Conservation (phyloP, 2,329 filamentous ascomycete species). For the Penicillium sp. region DNA sequence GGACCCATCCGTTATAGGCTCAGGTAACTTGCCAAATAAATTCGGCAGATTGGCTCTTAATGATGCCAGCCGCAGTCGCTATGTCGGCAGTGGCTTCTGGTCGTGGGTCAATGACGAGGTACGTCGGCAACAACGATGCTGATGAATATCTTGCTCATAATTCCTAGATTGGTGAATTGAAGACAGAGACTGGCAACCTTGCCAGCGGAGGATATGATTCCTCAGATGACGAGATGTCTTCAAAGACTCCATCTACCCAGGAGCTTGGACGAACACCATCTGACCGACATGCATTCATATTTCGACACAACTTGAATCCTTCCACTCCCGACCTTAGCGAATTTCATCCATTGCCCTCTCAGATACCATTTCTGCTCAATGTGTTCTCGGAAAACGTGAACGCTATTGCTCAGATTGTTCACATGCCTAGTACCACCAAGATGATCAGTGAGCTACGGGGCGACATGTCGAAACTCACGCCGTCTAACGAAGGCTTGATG, state of each 20-base stretch:
- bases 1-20: slow-evolving; percentile 3
- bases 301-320: slow-evolving; percentile 43
- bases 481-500: slow-evolving; percentile 53
- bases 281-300: slow-evolving; percentile 55
- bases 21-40: slow-evolving; percentile 36
- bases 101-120: slow-evolving; percentile 58
- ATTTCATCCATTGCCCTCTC: slow-evolving; percentile 55
- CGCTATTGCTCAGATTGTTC: slow-evolving; percentile 29
- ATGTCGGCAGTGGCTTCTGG: slow-evolving; percentile 57
- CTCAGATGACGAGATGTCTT: slow-evolving; percentile 31
- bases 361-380: slow-evolving; percentile 55
- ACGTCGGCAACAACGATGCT: slow-evolving; percentile 11
- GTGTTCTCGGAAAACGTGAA: slow-evolving; percentile 56
- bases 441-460: slow-evolving; percentile 36
- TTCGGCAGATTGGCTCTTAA: slow-evolving; percentile 52
- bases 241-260: slow-evolving; percentile 26
- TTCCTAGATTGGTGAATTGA: slow-evolving; percentile 20
- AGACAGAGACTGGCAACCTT: slow-evolving; percentile 27
- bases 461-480: slow-evolving; percentile 35
- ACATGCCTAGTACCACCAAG: slow-evolving; percentile 31
- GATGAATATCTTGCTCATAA: not conserved
- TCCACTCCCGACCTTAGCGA: slow-evolving; percentile 36
- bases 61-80: slow-evolving; percentile 46
- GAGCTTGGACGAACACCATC: slow-evolving; percentile 45
- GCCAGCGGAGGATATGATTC: slow-evolving; percentile 35